Conservation (phyloP, 352 stramenopile genomes). For the Phytophthora pinifolia region DNA sequence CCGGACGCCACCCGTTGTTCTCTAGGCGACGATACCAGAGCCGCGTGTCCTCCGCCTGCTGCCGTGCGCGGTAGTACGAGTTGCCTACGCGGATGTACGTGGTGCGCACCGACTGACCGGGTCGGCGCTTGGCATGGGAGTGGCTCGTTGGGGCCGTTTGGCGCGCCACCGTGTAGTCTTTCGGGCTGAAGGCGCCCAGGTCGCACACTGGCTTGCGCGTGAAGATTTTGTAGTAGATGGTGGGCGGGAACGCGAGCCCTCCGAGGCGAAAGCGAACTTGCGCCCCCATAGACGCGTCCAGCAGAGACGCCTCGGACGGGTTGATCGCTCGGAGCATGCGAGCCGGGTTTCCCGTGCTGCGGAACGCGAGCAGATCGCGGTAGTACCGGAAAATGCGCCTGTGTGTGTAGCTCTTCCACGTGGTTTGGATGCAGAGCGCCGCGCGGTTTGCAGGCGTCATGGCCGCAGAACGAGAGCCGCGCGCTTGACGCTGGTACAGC, state of each 20-base stretch:
- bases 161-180: constrained; percentile 77
- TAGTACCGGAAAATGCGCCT: constrained; percentile 80
- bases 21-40: constrained; percentile 89
- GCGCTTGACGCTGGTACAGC: constrained; percentile 23
- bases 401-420: constrained; percentile 80
- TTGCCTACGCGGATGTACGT: constrained; percentile 75
- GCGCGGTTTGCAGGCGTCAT: constrained; percentile 40
- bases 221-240: constrained; percentile 95
- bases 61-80: constrained; percentile 64
- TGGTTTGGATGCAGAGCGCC: constrained; percentile 54
- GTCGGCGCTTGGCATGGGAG: constrained; percentile 21
- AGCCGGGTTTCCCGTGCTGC: constrained; percentile 71
- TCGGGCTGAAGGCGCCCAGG: constrained; percentile 89
- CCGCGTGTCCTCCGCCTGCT: constrained; percentile 49
- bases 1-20: constrained; percentile 90
- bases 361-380: constrained; percentile 78
- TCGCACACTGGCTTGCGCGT: constrained; percentile 85
- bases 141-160: constrained; percentile 34
- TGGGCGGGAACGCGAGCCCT: constrained; percentile 86
- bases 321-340: constrained; percentile 86
- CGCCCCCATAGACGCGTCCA: constrained; percentile 82
- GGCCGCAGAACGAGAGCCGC: constrained; percentile 1
- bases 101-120: constrained; percentile 11
- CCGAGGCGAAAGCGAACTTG: constrained; percentile 89
- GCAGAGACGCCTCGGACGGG: constrained; percentile 65